phyloP scores from a whole-genome alignment of 2,329 filamentous ascomycete species.

The Plenodomus tracheiphilus region DNA sequence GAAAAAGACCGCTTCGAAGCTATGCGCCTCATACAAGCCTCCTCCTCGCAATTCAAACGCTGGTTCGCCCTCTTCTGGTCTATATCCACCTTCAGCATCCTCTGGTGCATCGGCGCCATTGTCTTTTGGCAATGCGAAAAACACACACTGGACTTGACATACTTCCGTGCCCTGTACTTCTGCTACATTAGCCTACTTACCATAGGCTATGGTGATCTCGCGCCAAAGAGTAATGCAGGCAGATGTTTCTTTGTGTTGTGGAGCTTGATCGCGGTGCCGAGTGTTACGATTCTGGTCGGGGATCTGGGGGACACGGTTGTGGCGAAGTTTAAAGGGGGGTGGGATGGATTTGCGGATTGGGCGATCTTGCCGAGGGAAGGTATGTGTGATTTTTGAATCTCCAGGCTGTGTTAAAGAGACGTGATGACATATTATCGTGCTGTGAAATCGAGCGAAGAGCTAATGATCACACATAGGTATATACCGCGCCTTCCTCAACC shows the following conservation, averaged over 20 bases:
- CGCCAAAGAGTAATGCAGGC: conserved; percentile 75
- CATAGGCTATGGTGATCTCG: conserved; percentile 82
- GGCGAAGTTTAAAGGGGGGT: conserved; percentile 63
- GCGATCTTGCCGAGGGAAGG: conserved; percentile 66
- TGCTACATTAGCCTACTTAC: conserved; percentile 81
- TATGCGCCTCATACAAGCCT: conserved; percentile 78
- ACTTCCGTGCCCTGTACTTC: conserved; percentile 85
- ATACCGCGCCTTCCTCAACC: conserved; percentile 55
- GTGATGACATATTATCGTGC: too few species aligned
- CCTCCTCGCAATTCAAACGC: conserved; percentile 66
- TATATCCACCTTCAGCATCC: conserved; percentile 65
- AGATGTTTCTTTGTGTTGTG: conserved; percentile 92
- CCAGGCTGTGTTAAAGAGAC: neutral
- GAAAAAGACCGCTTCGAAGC: conserved; percentile 71
- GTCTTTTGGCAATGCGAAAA: conserved; percentile 70
- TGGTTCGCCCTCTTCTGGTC: conserved; percentile 77
- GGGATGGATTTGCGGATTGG: conserved; percentile 64
- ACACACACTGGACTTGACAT: conserved; percentile 62
- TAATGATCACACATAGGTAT: conserved; percentile 36
- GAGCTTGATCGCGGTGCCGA: conserved; percentile 82
- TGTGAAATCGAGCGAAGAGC: neutral
- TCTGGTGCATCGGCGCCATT: conserved; percentile 81
- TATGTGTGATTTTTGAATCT: neutral
- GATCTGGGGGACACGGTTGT: conserved; percentile 78
- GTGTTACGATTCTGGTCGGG: conserved; percentile 73